Conservation (phyloP, 1,139 yeast genomes). For the Kodamaea sp. region DNA sequence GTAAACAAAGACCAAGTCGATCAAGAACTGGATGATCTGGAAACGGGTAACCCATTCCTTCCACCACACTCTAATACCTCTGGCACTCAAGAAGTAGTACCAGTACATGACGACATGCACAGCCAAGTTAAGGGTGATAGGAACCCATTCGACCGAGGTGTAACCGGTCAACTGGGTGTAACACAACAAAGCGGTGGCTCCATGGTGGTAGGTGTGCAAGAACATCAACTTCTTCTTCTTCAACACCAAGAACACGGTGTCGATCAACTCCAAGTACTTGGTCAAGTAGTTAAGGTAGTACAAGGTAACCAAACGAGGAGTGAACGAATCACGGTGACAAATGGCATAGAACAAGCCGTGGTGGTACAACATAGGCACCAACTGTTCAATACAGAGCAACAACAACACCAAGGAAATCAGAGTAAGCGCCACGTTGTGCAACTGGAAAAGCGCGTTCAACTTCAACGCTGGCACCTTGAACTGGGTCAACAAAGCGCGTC, state of each 20-base stretch:
- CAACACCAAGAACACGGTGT: slow-evolving; percentile 88
- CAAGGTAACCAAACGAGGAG: slow-evolving; percentile 78
- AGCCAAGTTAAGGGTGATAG: slow-evolving; percentile 81
- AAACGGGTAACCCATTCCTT: slow-evolving; percentile 98
- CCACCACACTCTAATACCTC: slow-evolving; percentile 99
- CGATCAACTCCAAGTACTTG: slow-evolving; percentile 81
- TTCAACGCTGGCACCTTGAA: slow-evolving; percentile 64
- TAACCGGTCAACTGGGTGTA: slow-evolving; percentile 90
- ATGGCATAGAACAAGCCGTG: slow-evolving; percentile 86
- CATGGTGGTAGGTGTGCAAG: slow-evolving; percentile 96
- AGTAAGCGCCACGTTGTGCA: slow-evolving; percentile 83
- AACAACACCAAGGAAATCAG: slow-evolving; percentile 65
- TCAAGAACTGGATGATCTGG: slow-evolving; percentile 91
- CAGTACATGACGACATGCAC: slow-evolving; percentile 98
- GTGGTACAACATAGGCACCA: slow-evolving; percentile 73
- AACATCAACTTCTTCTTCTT: slow-evolving; percentile 89
- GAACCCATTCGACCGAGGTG: slow-evolving; percentile 95
- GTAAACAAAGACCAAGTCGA: slow-evolving; percentile 88
- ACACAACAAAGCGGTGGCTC: slow-evolving; percentile 95
- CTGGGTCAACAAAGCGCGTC: slow-evolving; percentile 51
- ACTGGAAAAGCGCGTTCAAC: slow-evolving; percentile 61
- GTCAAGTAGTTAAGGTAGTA: slow-evolving; percentile 81
- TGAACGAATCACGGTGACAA: slow-evolving; percentile 79
- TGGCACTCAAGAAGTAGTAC: slow-evolving; percentile 92
- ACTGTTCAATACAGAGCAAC: slow-evolving; percentile 75